phyloP scores from a whole-genome alignment of 2,329 filamentous ascomycete species.

The Hymenoscyphus repandus region DNA sequence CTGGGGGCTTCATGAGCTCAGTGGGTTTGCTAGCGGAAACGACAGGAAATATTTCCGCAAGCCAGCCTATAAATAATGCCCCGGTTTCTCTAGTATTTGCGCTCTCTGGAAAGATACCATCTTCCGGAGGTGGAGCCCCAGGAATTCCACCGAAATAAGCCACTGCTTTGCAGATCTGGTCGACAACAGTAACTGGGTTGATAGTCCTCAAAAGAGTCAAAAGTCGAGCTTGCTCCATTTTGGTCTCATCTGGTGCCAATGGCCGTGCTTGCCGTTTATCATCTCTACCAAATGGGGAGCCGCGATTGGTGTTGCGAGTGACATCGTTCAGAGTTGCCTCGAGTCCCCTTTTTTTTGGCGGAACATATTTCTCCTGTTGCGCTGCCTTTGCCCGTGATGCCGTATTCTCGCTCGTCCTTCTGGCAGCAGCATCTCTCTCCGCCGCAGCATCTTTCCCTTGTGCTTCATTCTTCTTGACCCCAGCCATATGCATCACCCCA shows the following conservation, averaged over 20 bases:
- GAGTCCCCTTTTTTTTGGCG: conserved; percentile 34
- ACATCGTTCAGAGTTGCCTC: conserved; percentile 22
- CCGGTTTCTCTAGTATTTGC: conserved; percentile 52
- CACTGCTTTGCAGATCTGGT: conserved; percentile 57
- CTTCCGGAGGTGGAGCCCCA: conserved; percentile 45
- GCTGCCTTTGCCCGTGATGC: conserved; percentile 52
- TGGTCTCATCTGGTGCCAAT: conserved; percentile 45
- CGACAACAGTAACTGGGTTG: conserved; percentile 51
- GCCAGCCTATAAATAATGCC: conserved; percentile 54
- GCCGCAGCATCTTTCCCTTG: conserved; percentile 40
- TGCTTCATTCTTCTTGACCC: conserved; percentile 32
- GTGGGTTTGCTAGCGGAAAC: conserved; percentile 11
- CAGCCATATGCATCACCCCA: conserved; percentile 55
- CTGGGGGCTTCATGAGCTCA: conserved; percentile 13
- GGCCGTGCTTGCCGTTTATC: conserved; percentile 27
- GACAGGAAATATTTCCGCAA: conserved; percentile 56
- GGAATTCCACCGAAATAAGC: conserved; percentile 60
- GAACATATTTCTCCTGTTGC: conserved; percentile 48
- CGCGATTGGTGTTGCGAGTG: conserved; percentile 13
- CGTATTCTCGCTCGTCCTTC: conserved; percentile 58
- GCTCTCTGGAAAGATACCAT: conserved; percentile 50
- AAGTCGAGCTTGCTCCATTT: conserved; percentile 54
- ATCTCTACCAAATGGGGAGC: conserved; percentile 26
- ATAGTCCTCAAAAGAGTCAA: conserved; percentile 51
- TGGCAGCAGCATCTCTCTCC: conserved; percentile 50